These are phyloP conservation scores for Aspergillus affinis DNA, from an alignment of 495 filamentous ascomycete genomes.

Conservation along the genomic window DNA sequence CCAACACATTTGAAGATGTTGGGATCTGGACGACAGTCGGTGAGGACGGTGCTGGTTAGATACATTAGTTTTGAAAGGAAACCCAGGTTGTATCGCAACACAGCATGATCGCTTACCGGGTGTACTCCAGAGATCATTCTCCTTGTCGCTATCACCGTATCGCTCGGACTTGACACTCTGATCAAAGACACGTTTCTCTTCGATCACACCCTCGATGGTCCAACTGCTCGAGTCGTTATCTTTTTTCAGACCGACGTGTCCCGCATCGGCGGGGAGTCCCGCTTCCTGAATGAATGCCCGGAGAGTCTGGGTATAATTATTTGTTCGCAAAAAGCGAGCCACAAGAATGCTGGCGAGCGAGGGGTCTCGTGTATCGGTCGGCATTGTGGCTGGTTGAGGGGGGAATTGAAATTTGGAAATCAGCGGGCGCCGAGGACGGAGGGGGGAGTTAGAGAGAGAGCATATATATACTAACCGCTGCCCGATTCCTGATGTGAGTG, in stretches of 20 bases:
- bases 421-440: background rate
- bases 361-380: conserved; percentile 14
- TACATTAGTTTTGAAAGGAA: background rate
- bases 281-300: conserved; percentile 62
- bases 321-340: conserved; percentile 60
- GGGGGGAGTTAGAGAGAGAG: no score
- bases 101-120: conserved; percentile 46
- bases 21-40: conserved; percentile 42
- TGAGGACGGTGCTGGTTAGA: conserved; percentile 47
- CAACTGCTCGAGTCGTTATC: conserved; percentile 49
- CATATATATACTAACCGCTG: no score
- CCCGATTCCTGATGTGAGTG: background rate
- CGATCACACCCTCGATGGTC: conserved; percentile 63
- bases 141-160: conserved; percentile 38
- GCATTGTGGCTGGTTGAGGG: conserved; percentile 9
- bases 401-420: background rate
- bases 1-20: conserved; percentile 53
- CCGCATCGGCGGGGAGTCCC: conserved; percentile 46
- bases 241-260: conserved; percentile 23
- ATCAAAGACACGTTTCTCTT: conserved; percentile 66
- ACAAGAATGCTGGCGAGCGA: conserved; percentile 49
- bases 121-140: conserved; percentile 43
- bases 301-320: conserved; percentile 61
- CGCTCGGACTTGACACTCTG: conserved; percentile 56
- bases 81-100: background rate